Conservation (phyloP, 805 yeast genomes). For the Saturnispora kantuleensis region DNA sequence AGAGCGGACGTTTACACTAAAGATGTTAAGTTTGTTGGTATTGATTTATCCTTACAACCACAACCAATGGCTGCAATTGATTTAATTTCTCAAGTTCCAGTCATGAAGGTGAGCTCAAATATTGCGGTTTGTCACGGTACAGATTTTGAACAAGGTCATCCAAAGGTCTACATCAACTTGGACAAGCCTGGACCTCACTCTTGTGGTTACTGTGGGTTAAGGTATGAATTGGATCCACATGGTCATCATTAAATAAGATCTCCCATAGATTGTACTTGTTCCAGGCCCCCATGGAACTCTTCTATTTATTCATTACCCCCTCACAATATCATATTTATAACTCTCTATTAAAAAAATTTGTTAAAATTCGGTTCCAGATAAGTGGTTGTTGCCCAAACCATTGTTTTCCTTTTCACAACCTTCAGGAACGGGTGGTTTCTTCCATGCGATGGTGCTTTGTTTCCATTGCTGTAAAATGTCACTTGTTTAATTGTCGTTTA, state of each 20-base stretch:
- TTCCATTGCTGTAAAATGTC: too few relatives aligned
- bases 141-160: conserved; percentile 73
- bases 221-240: conserved; percentile 37
- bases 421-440: too few relatives aligned
- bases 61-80: conserved; percentile 79
- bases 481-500: too few relatives aligned
- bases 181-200: conserved; percentile 64
- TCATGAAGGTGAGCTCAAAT: conserved; percentile 45
- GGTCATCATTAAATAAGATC: conserved; percentile 8
- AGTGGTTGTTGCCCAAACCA: too few relatives aligned
- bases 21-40: conserved; percentile 63
- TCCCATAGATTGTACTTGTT: not conserved
- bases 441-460: too few relatives aligned
- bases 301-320: not conserved
- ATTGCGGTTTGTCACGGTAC: conserved; percentile 82
- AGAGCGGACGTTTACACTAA: conserved; percentile 43
- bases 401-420: too few relatives aligned
- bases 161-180: conserved; percentile 70
- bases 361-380: too few relatives aligned
- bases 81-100: conserved; percentile 64
- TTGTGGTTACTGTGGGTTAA: conserved; percentile 76
- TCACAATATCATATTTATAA: too few relatives aligned
- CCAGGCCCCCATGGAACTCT: not conserved
- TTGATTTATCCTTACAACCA: conserved; percentile 60
- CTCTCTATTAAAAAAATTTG: too few relatives aligned